phyloP scores from a whole-genome alignment of 164 flowering plant genomes.

The Dillenia turbinata region DNA sequence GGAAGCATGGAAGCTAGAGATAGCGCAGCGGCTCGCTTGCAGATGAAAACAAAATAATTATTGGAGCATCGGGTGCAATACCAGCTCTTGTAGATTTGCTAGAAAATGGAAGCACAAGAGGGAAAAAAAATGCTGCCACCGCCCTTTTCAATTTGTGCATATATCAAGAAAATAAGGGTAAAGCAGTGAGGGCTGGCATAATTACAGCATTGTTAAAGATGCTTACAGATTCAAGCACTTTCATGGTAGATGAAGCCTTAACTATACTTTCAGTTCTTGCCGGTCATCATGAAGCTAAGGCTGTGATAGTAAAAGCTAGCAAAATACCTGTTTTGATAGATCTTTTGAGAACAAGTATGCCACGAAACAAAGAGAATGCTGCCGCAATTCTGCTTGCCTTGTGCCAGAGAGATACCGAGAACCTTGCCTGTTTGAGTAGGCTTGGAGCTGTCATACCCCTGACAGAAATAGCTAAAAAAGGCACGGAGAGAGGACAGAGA shows the following conservation, averaged over 20 bases:
- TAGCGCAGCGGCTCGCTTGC: conserved; percentile 93
- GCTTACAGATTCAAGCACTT: conserved; percentile 58
- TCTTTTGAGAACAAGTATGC: conserved; percentile 60
- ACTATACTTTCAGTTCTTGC: conserved; percentile 82
- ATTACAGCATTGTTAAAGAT: conserved; percentile 55
- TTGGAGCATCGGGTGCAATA: conserved; percentile 93
- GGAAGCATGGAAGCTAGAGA: conserved; percentile 86
- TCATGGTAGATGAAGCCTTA: conserved; percentile 87
- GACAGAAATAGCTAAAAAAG: conserved; percentile 58
- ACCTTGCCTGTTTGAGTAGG: conserved; percentile 62
- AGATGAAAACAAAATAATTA: conserved; percentile 85
- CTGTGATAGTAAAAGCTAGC: conserved; percentile 63
- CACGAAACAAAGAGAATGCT: conserved; percentile 86
- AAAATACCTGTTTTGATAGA: conserved; percentile 71
- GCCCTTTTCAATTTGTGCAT: conserved; percentile 89
- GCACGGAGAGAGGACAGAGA: conserved; percentile 87
- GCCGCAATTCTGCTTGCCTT: conserved; percentile 68
- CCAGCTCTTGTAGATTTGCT: conserved; percentile 80
- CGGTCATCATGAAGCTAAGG: conserved; percentile 76
- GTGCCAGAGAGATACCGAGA: conserved; percentile 78
- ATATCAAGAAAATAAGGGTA: conserved; percentile 85
- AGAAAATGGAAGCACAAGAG: conserved; percentile 70
- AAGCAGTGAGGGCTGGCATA: conserved; percentile 91
- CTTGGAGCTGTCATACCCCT: conserved; percentile 79
- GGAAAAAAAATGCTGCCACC: conserved; percentile 93